A percentile compares a stretch with the other conserved stretches of the same genome.
Conservation (phyloP, 2,329 filamentous ascomycete genomes). For the Ophioceras dolichostomum region DNA sequence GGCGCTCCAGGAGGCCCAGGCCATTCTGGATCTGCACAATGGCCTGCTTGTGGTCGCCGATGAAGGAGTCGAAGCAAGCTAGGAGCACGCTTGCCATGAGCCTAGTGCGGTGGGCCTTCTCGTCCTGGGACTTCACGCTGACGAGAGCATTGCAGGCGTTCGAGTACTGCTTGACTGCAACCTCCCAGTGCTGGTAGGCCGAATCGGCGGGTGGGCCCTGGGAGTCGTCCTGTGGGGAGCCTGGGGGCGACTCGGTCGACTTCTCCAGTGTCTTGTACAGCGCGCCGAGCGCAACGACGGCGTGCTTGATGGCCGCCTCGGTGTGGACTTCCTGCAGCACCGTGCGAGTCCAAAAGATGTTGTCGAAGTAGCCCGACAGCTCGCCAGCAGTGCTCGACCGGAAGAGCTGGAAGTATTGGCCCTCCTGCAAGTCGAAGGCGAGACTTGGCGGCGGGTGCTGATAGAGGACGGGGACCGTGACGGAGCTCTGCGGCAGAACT, state of each 20-base stretch:
- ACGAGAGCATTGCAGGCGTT: conserved; percentile 40
- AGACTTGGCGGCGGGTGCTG: conserved; percentile 25
- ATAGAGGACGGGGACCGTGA: conserved; percentile 20
- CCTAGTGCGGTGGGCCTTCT: conserved; percentile 34
- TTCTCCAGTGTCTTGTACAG: conserved; percentile 56
- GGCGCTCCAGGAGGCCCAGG: conserved; percentile 38
- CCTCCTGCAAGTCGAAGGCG: conserved; percentile 38
- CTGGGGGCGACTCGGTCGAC: conserved; percentile 35
- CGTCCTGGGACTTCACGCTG: conserved; percentile 27
- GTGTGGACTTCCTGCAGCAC: conserved; percentile 52
- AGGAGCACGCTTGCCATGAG: conserved; percentile 55
- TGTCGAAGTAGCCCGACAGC: conserved; percentile 55
- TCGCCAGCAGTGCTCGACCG: conserved; percentile 47
- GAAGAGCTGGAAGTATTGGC: conserved; percentile 50
- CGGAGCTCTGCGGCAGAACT: conserved; percentile 7
- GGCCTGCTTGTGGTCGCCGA: conserved; percentile 49
- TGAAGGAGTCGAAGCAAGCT: conserved; percentile 57
- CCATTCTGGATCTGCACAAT: conserved; percentile 50
- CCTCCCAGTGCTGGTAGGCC: conserved; percentile 40
- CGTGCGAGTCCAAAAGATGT: conserved; percentile 50
- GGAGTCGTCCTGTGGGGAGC: conserved; percentile 25
- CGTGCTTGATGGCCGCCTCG: conserved; percentile 49
- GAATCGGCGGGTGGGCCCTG: conserved; percentile 13
- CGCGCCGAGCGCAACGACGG: conserved; percentile 53
- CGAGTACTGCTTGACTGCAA: conserved; percentile 48